Evolutionary conservation across 495 filamentous ascomycete species (phyloP).

Genomic region (Aspergillus bridgeri): DNA sequence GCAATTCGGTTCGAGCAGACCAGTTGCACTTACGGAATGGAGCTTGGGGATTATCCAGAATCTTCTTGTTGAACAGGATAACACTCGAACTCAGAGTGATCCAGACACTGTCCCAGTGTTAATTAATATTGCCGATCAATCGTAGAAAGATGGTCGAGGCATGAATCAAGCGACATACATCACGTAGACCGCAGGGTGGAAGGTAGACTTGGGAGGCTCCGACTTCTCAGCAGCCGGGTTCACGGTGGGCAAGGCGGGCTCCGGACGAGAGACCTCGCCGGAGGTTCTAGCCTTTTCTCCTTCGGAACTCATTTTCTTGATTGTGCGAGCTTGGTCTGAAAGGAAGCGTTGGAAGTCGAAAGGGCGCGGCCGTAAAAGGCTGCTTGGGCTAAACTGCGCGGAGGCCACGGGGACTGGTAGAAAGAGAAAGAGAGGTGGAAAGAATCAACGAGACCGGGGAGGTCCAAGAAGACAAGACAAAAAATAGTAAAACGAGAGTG

Average conservation of each 20-base stretch:
- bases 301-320: slow-evolving; percentile 58
- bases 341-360: slow-evolving; percentile 52
- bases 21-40: slow-evolving; percentile 68
- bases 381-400: slow-evolving; percentile 44
- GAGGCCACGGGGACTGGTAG: slow-evolving; percentile 42
- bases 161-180: slow-evolving; percentile 54
- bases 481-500: slow-evolving; percentile 9
- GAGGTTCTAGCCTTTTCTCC: slow-evolving; percentile 80
- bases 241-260: slow-evolving; percentile 72
- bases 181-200: slow-evolving; percentile 90
- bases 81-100: slow-evolving; percentile 87
- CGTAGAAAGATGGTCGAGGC: background rate
- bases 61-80: slow-evolving; percentile 99
- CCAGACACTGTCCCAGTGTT: slow-evolving; percentile 69
- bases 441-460: slow-evolving; percentile 17
- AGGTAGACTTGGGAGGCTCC: slow-evolving; percentile 54
- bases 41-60: slow-evolving; percentile 62
- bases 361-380: slow-evolving; percentile 47
- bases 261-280: slow-evolving; percentile 61
- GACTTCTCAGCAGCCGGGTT: slow-evolving; percentile 70
- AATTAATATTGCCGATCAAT: slow-evolving; percentile 19
- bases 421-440: slow-evolving; percentile 15
- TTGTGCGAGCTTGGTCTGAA: slow-evolving; percentile 41
- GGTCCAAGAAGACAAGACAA: slow-evolving; percentile 6
- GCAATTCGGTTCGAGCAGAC: background rate